Base-by-base conservation (phyloP, 2,329 filamentous ascomycete genomes). In the Colletotrichum sansevieriae region DNA sequence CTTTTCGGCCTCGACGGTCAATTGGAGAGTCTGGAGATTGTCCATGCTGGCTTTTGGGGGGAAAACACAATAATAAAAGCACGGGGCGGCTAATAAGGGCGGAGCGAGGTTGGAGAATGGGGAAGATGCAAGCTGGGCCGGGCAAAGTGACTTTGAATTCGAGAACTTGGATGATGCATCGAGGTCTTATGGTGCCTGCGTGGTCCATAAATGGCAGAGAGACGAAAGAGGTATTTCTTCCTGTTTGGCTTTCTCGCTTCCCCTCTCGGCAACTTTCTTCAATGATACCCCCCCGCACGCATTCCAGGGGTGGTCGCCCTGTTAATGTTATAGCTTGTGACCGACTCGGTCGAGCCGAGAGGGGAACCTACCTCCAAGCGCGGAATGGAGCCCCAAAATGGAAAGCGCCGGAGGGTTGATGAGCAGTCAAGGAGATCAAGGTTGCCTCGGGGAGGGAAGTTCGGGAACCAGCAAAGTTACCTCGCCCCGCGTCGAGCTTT, bases 1-100 rank as follows among this genome's bases (percentile, higher is more conserved):
- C 55, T 69, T 71, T 11, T 59, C 56, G 37, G 46, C 59, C n/a
- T 70, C 63, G 10, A 68, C 43, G 8, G 58, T 49, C 18, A 71
- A 39, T 20, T 61, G 46, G 54, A 71, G 55, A 18, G 68, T 70
- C 5, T 60, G 43, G 10, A 71, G 61, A 33, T 22, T 58, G 41
- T 69, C 63, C 71, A 71, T 73, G 11, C 39, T 22, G 33, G 33
- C 6, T 25, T 20, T 10, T 35, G 22, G 29, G 33, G 44, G 15
- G 20, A 46, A 12, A 59, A 37, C 35, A 35, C 10, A 49, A 47
- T 10, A 25, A 13, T 3, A 49, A 49, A 41, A 47, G 18, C n/a
- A 25, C 54, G 25, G 37, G 18, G 18, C 18, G 18, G 18, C 29
- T 29, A 44, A 13, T 29, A 20, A 18, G 12, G 11, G 15, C 15